Percentiles rank a stretch among this genome's conserved stretches.
These are phyloP conservation scores for Lomentospora prolificans DNA, from an alignment of 2,329 filamentous ascomycete genomes.

Conservation along the genomic window DNA sequence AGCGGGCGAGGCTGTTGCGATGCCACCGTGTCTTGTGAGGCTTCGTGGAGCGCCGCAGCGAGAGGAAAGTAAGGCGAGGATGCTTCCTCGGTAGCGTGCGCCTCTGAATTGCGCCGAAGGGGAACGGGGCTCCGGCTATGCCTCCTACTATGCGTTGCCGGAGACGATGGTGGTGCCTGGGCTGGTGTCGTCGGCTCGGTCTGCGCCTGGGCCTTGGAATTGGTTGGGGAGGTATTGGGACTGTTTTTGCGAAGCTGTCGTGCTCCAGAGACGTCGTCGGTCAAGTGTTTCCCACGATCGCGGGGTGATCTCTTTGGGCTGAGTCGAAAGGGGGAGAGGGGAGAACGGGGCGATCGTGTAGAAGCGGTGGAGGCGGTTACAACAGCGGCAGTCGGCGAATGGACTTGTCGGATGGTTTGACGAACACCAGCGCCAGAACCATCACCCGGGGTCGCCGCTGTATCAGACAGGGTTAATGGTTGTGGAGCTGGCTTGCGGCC, in stretches of 20 bases:
- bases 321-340: slow-evolving; percentile 34
- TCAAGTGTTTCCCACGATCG: slow-evolving; percentile 11
- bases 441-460: slow-evolving; percentile 10
- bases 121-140: not conserved
- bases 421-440: not conserved
- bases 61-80: slow-evolving; percentile 18
- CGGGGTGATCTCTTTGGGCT: slow-evolving; percentile 22
- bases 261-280: slow-evolving; percentile 9
- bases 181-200: not conserved
- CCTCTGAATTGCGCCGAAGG: not conserved
- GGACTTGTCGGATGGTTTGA: slow-evolving; percentile 6
- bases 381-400: slow-evolving; percentile 1
- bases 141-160: not conserved
- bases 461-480: slow-evolving; percentile 43
- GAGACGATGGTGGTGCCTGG: not conserved
- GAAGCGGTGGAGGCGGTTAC: too few species aligned
- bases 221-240: slow-evolving; percentile 2
- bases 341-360: slow-evolving; percentile 29
- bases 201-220: not conserved
- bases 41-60: slow-evolving; percentile 17
- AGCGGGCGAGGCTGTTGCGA: slow-evolving; percentile 16
- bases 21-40: slow-evolving; percentile 13
- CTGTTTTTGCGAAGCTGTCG: slow-evolving; percentile 11
- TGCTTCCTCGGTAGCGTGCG: slow-evolving; percentile 13
- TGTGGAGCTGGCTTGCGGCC: slow-evolving; percentile 49